Conservation (phyloP, 139 green algal species). For the Limnomonas spitsbergensis region DNA sequence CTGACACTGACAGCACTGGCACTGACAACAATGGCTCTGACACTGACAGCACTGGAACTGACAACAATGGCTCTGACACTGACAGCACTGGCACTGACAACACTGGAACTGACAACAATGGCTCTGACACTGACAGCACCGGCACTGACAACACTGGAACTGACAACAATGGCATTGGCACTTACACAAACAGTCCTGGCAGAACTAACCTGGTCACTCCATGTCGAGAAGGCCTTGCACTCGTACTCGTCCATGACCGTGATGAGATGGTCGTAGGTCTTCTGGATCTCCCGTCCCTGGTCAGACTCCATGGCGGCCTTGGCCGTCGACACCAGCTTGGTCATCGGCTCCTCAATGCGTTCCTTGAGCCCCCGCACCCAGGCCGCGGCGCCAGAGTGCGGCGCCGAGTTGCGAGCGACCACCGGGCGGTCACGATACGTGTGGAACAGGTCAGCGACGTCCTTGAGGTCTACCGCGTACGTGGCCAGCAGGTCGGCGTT, state of each 20-base stretch:
- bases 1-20: too few relatives aligned
- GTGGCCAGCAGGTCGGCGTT: slow-evolving; percentile 55
- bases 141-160: too few relatives aligned
- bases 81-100: too few relatives aligned
- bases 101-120: too few relatives aligned
- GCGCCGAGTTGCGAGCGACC: slow-evolving; percentile 45
- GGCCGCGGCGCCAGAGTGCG: slow-evolving; percentile 66
- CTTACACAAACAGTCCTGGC: too few relatives aligned
- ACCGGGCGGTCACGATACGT: slow-evolving; percentile 19
- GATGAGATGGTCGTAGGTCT: slow-evolving; percentile 58
- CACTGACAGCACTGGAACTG: too few relatives aligned
- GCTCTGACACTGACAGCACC: too few relatives aligned
- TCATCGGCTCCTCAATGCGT: slow-evolving; percentile 79
- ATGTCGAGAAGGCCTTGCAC: slow-evolving; percentile 51
- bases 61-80: too few relatives aligned
- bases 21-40: too few relatives aligned
- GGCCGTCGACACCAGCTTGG: slow-evolving; percentile 53
- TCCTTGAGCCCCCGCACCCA: slow-evolving; percentile 80
- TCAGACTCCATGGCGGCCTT: slow-evolving; percentile 61
- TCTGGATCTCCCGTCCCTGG: slow-evolving; percentile 55
- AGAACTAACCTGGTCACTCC: slow-evolving; percentile 54
- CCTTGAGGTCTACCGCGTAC: slow-evolving; percentile 62
- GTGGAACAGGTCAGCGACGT: slow-evolving; percentile 68
- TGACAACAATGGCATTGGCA: too few relatives aligned
- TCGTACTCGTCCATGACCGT: slow-evolving; percentile 65